Evolutionary conservation across 345 rosid genomes (phyloP), one percentile per base, ranked within the genome.

Genomic region (Excoecaria agallocha): DNA sequence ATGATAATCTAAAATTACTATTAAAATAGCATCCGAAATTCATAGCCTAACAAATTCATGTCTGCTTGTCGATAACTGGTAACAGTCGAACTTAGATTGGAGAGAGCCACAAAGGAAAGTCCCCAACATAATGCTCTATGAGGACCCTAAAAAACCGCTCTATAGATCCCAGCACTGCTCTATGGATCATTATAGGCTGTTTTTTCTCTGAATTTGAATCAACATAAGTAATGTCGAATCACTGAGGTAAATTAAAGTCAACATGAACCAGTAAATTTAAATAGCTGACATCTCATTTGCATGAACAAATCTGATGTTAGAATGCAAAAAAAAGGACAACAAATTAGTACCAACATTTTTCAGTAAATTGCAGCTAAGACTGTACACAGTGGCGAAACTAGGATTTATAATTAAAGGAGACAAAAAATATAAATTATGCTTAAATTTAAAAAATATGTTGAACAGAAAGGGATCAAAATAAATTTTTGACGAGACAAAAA

Each of bases 71-170:
- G 35, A 97, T 91, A 60, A 95, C 98, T 1, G 99, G 99, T 65
- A 95, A 85, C 72, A 92, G 64, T 71, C 97, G 90, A 71, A 87
- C 98, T 86, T 95, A 98, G 66, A 88, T 78, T 54, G 99, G 98
- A 68, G 98, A 84, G 57, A 95, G 96, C 98, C 98, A 92, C 75
- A 91, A 46, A 12, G 97, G 98, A 77, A 94, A 94, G 76, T 92
- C 98, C 56, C 98, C 98, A n/a, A 97, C 98, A 63, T 89, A 94
- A 73, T 92, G 95, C 79, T 94, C 98, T 59, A 92, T 91, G 24
- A 94, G 95, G 75, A 94, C 95, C 61, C 98, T 97, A 57, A 94
- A 94, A 76, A 94, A 92, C 46, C 96, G 85, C 82, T 94, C 98
- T 55, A 94, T 70, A 8, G 98, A 92, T 35, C 98, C 98, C 59